Conservation (phyloP, 371 early-diverging fungal genomes). For the Umbelopsis sp. region DNA sequence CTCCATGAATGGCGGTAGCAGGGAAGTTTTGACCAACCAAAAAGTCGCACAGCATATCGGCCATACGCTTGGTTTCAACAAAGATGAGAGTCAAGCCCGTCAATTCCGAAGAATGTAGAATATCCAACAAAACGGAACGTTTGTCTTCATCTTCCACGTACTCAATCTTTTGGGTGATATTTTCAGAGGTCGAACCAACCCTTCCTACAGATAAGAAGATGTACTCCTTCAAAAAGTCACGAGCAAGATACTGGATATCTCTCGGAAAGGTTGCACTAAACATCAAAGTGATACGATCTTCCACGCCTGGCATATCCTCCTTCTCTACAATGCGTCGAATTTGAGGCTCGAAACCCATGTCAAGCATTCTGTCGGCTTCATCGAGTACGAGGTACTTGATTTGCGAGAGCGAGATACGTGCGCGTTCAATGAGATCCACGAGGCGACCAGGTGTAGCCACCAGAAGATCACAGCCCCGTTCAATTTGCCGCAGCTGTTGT, state of each 20-base stretch:
- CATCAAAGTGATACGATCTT: conserved; percentile 94
- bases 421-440: conserved; percentile 94
- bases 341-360: conserved; percentile 99
- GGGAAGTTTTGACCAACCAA: conserved; percentile 69
- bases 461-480: conserved; percentile 94
- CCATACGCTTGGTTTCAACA: conserved; percentile 98
- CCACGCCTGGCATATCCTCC: conserved; percentile 91
- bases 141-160: conserved; percentile 80
- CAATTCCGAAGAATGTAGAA: conserved; percentile 61
- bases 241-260: conserved; percentile 92
- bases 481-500: conserved; percentile 86
- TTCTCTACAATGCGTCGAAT: conserved; percentile 95
- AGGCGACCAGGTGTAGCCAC: conserved; percentile 99
- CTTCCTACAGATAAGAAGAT: conserved; percentile 94
- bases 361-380: conserved; percentile 99
- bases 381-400: conserved; percentile 95
- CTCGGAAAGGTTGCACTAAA: conserved; percentile 98
- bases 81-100: conserved; percentile 92
- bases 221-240: conserved; percentile 93
- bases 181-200: conserved; percentile 96
- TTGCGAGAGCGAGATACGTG: conserved; percentile 77
- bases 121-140: conserved; percentile 75
- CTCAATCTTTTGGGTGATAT: conserved; percentile 90
- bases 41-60: conserved; percentile 89
- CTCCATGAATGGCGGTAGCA: conserved; percentile 96